These are phyloP conservation scores for Didymella sp. DNA, from an alignment of 2,329 filamentous ascomycete species.

Conservation along the genomic window DNA sequence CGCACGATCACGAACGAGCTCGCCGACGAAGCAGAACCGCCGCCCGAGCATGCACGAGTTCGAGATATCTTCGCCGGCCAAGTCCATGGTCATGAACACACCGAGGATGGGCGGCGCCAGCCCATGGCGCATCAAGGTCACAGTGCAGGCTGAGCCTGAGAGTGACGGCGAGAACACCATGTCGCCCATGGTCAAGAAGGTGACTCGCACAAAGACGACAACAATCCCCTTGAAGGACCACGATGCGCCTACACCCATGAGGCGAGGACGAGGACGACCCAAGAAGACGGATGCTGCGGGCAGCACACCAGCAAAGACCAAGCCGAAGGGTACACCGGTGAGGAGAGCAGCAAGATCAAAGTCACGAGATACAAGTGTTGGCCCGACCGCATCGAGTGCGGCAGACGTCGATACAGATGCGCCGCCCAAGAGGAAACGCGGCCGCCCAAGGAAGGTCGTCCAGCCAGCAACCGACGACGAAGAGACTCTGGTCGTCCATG, in stretches of 20 bases:
- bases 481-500: slow-evolving; percentile 18
- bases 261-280: slow-evolving; percentile 46
- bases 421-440: slow-evolving; percentile 40
- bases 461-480: slow-evolving; percentile 31
- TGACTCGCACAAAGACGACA: slow-evolving; percentile 46
- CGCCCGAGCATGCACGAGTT: slow-evolving; percentile 27
- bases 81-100: slow-evolving; percentile 56
- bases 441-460: slow-evolving; percentile 44
- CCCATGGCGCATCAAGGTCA: slow-evolving; percentile 60
- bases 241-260: slow-evolving; percentile 47
- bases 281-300: slow-evolving; percentile 43
- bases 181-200: slow-evolving; percentile 40
- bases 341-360: slow-evolving; percentile 37
- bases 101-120: slow-evolving; percentile 49
- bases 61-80: slow-evolving; percentile 49
- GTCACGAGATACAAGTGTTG: slow-evolving; percentile 28
- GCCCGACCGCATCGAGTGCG: slow-evolving; percentile 27
- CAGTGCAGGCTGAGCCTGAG: slow-evolving; percentile 56
- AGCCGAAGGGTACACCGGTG: slow-evolving; percentile 44
- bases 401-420: slow-evolving; percentile 37
- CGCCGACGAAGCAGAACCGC: slow-evolving; percentile 41
- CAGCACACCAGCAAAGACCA: slow-evolving; percentile 35
- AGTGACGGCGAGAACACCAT: slow-evolving; percentile 42
- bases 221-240: slow-evolving; percentile 53
- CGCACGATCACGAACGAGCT: slow-evolving; percentile 38